A percentile compares a stretch with the other conserved stretches of the same genome.
Conservation (phyloP, 2,329 filamentous ascomycete genomes). For the Hirsutella minnesotensis region DNA sequence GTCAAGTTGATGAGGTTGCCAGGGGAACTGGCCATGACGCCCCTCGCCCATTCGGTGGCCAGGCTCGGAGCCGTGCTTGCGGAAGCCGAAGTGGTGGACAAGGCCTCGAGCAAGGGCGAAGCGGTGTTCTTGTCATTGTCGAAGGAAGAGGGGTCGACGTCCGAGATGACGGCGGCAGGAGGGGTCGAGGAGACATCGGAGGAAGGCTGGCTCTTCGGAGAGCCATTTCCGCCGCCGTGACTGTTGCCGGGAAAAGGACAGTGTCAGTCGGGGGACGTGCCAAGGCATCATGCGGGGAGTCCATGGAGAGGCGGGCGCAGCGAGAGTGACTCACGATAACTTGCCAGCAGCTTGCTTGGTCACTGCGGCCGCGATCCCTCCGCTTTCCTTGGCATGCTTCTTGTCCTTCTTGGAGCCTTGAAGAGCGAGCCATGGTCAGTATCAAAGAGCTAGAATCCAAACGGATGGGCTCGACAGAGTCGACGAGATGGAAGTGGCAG, state of each 20-base stretch:
- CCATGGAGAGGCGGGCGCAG: conserved; percentile 4
- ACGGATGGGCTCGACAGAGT: conserved; percentile 4
- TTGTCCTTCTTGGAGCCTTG: conserved; percentile 37
- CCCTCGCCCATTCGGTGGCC: conserved; percentile 32
- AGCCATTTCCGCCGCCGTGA: conserved; percentile 17
- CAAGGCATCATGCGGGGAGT: conserved; percentile 2
- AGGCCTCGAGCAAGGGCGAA: conserved; percentile 36
- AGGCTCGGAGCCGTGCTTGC: conserved; percentile 35
- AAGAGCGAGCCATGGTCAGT: conserved; percentile 8
- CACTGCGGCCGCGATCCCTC: conserved; percentile 40
- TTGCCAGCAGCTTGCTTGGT: conserved; percentile 39
- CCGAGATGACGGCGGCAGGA: conserved; percentile 26
- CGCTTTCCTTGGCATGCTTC: conserved; percentile 42
- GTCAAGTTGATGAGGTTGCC: conserved; percentile 38
- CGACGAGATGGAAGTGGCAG: background rate
- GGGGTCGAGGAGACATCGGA: conserved; percentile 33
- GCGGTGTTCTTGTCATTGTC: conserved; percentile 30
- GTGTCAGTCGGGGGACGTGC: conserved; percentile 13
- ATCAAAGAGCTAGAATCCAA: too few species aligned
- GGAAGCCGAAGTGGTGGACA: conserved; percentile 36
- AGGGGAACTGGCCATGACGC: conserved; percentile 34
- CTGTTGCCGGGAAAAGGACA: conserved; percentile 7
- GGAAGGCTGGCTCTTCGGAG: conserved; percentile 21
- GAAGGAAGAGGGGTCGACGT: conserved; percentile 28
- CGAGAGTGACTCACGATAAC: conserved; percentile 34